Base-by-base conservation (phyloP, 352 stramenopile species). In the Globisporangium radiosum region DNA sequence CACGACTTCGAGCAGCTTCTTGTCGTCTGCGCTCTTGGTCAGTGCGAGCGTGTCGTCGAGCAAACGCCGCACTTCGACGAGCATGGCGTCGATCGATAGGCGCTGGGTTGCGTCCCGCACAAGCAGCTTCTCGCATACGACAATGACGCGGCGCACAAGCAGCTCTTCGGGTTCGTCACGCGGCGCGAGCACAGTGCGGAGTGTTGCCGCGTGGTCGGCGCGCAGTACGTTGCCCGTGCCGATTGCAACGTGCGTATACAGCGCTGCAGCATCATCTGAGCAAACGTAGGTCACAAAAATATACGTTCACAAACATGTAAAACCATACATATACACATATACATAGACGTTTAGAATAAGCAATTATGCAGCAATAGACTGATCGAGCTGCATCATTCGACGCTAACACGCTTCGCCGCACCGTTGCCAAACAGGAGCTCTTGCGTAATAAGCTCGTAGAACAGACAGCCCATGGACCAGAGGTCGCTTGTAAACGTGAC, bases 381-480 rank as follows among this genome's bases (percentile, higher is more conserved):
- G 25, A 33, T 33, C 25, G 25, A 33, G 25, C 25, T 33, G 25
- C 25, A 33, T 33, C 25, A 33, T 33, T 33, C 25, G 25, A 33
- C 25, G 25, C 2, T 33, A 33, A 33, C 25, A 33, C 25, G 25
- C 25, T 33, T 33, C 25, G 2, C 2, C 65, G 13, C 63, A 88
- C 77, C 78, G 6, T 73, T 75, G 37, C 71, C 76, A 56, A 92
- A 90, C 57, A 89, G 64, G 15, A 89, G 64, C 45, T 88, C 69
- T n/a, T 85, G 69, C 0, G 73, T 77, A 38, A 89, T n/a, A 39
- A 90, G 63, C 55, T 92, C 82, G 59, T 76, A 90, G 1, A 92
- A 59, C 33, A 92, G 59, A 39, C 80, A 90, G 1, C 82, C 80
- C 15, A 90, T 54, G 8, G 82, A 90, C 82, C 82, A 92, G 8